A percentile compares a stretch with the other conserved stretches of the same genome.
phyloP scores from a whole-genome alignment of 305 asterid genomes.

The Fraxinus ornus region DNA sequence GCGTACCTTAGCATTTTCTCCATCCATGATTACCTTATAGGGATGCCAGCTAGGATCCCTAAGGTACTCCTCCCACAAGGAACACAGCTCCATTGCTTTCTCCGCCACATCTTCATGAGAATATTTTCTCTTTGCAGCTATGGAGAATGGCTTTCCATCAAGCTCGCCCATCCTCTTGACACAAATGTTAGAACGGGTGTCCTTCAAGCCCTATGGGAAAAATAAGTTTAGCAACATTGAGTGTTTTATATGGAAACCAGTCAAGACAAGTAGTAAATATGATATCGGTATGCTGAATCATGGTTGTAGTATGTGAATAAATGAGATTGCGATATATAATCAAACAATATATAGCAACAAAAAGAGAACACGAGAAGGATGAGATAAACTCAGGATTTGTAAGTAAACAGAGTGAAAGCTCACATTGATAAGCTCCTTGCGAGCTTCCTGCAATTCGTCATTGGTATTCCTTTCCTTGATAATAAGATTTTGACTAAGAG shows the following conservation, averaged over 20 bases:
- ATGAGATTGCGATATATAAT: not conserved
- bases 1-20: conserved; percentile 45
- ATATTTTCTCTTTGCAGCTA: conserved; percentile 34
- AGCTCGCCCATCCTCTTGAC: conserved; percentile 75
- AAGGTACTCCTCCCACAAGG: conserved; percentile 64
- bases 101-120: conserved; percentile 28
- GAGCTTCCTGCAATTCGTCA: conserved; percentile 84
- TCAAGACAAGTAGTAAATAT: not conserved
- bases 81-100: conserved; percentile 43
- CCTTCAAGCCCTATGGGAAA: conserved; percentile 38
- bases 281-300: not conserved
- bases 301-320: not conserved
- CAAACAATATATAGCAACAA: not conserved
- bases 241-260: not conserved
- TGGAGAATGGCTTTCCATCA: conserved; percentile 46
- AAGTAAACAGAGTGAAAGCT: conserved; percentile 30
- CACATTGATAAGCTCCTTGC: conserved; percentile 62
- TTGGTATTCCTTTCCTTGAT: conserved; percentile 63
- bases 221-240: conserved; percentile 11
- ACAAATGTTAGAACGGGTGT: conserved; percentile 47
- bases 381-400: not conserved
- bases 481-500: conserved; percentile 51
- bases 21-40: conserved; percentile 49
- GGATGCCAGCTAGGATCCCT: conserved; percentile 81
- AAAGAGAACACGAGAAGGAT: not conserved